Evolutionary conservation across 257 asterid species (phyloP).

Genomic region (Nicotiana sylvestris): DNA sequence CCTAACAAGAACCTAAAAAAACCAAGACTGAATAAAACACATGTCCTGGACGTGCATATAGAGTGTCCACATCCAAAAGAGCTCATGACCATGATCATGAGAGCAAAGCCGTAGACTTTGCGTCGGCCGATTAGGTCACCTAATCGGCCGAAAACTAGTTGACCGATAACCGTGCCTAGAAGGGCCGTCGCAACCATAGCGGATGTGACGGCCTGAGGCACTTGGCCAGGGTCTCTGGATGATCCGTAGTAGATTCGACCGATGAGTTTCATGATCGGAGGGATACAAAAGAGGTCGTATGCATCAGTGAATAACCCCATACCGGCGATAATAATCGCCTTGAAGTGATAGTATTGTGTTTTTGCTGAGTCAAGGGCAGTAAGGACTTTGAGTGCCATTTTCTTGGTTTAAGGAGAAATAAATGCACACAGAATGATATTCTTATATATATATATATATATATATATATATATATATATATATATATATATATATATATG

Average conservation of each 20-base stretch:
- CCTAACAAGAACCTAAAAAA: slow-evolving; percentile 50
- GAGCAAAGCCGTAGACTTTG: slow-evolving; percentile 41
- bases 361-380: slow-evolving; percentile 50
- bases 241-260: slow-evolving; percentile 35
- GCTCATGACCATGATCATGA: slow-evolving; percentile 51
- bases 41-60: slow-evolving; percentile 33
- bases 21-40: slow-evolving; percentile 41
- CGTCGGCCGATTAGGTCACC: slow-evolving; percentile 52
- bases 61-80: slow-evolving; percentile 54
- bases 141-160: slow-evolving; percentile 43
- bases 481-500: background rate
- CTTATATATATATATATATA: background rate
- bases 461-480: background rate
- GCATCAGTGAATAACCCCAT: slow-evolving; percentile 66
- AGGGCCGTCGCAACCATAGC: slow-evolving; percentile 38
- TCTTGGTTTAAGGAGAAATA: background rate
- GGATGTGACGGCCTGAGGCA: slow-evolving; percentile 30
- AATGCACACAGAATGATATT: background rate
- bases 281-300: slow-evolving; percentile 54
- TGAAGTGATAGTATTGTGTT: slow-evolving; percentile 52
- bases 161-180: slow-evolving; percentile 47
- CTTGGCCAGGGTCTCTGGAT: background rate
- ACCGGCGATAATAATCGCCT: slow-evolving; percentile 53
- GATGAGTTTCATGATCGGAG: slow-evolving; percentile 50
- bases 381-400: slow-evolving; percentile 48